A percentile compares a stretch with the other conserved stretches of the same genome.
Evolutionary conservation across 2,329 filamentous ascomycete species (phyloP).

Genomic region (Thielaviopsis musarum): DNA sequence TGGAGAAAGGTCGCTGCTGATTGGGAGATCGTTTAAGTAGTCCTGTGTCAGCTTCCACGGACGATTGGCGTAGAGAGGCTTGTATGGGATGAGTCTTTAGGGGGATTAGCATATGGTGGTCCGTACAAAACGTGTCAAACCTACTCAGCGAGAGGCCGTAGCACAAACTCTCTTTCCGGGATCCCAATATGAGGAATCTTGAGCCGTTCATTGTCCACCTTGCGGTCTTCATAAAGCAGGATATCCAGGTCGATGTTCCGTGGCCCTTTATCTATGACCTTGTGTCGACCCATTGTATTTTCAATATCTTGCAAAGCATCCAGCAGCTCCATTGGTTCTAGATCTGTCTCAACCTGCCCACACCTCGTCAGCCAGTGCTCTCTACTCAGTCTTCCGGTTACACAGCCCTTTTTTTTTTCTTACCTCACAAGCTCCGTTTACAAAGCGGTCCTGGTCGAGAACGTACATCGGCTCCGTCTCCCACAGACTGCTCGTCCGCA

Average conservation of each 20-base stretch:
- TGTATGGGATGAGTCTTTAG: conserved; percentile 36
- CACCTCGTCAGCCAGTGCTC: not conserved
- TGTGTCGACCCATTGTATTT: conserved; percentile 58
- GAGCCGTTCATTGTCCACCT: conserved; percentile 53
- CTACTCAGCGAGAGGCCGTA: conserved; percentile 69
- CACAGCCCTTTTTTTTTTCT: conserved; percentile 16
- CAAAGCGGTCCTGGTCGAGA: conserved; percentile 67
- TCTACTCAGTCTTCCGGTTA: not conserved
- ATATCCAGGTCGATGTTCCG: conserved; percentile 92
- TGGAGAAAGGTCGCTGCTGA: conserved; percentile 36
- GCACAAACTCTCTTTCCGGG: conserved; percentile 81
- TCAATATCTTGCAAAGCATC: conserved; percentile 76
- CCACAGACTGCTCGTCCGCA: conserved; percentile 74
- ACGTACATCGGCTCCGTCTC: conserved; percentile 97
- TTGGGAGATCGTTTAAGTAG: conserved; percentile 41
- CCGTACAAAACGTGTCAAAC: conserved; percentile 14
- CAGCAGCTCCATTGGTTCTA: conserved; percentile 60
- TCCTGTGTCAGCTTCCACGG: conserved; percentile 46
- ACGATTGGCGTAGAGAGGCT: conserved; percentile 32
- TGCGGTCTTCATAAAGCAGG: conserved; percentile 57
- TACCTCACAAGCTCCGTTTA: conserved; percentile 89
- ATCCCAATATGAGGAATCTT: conserved; percentile 73
- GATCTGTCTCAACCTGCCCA: conserved; percentile 56
- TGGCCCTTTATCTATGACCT: conserved; percentile 82
- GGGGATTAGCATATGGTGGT: conserved; percentile 2